A percentile compares a stretch with the other conserved stretches of the same genome.
Conservation (phyloP, 345 rosid genomes). For the Isatis tinctoria region DNA sequence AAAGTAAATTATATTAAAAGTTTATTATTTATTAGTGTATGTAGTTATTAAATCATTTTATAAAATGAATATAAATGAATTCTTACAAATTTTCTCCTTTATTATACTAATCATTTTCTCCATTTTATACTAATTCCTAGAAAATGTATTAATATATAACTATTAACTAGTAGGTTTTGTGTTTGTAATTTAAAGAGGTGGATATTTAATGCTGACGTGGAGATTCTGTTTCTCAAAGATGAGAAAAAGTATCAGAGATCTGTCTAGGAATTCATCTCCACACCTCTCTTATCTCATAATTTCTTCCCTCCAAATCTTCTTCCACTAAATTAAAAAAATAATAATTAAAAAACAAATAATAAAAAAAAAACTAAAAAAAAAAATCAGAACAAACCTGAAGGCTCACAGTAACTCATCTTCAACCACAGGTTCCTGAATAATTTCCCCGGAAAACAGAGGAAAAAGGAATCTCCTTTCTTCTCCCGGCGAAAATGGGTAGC, state of each 20-base stretch:
- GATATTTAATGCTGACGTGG: constrained; percentile 42
- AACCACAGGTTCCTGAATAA: constrained; percentile 6
- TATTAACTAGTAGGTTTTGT: background rate
- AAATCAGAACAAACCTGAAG: constrained; percentile 19
- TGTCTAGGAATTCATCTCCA: constrained; percentile 57
- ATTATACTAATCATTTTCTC: too few relatives aligned
- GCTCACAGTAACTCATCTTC: constrained; percentile 16
- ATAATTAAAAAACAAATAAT: background rate
- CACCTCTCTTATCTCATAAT: constrained; percentile 34
- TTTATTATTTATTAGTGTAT: too few relatives aligned
- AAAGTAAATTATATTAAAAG: too few relatives aligned
- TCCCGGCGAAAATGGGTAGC: constrained; percentile 23
- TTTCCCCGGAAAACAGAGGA: constrained; percentile 15
- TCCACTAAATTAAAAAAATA: background rate
- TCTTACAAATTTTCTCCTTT: too few relatives aligned
- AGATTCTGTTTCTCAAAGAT: constrained; percentile 10
- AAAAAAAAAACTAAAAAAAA: background rate
- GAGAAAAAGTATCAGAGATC: constrained; percentile 18
- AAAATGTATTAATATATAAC: too few relatives aligned
- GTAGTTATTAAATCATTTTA: too few relatives aligned
- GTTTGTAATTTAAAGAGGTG: background rate
- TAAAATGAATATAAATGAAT: too few relatives aligned
- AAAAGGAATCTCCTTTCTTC: constrained; percentile 12
- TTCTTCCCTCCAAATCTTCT: constrained; percentile 44
- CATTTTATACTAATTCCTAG: too few relatives aligned